Percentiles rank a stretch among this genome's conserved stretches.
Evolutionary conservation across 2,329 filamentous ascomycete genomes (phyloP).

Genomic region (Colletotrichum truncatum): DNA sequence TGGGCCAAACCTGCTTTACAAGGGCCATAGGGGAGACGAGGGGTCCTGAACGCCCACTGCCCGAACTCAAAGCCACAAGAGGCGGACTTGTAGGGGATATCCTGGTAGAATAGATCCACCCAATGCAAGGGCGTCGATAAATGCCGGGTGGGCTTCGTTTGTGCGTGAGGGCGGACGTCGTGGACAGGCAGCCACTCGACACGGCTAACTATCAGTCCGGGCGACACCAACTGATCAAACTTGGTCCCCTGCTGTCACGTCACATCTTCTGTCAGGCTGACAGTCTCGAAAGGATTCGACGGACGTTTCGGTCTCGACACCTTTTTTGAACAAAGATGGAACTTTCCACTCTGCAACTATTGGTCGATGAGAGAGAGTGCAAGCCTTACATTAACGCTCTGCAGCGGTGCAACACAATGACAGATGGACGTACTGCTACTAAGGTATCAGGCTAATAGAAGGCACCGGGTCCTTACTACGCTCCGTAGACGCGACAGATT

Average conservation of each 20-base stretch:
- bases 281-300: background rate
- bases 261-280: background rate
- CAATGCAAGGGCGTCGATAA: background rate
- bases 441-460: too few relatives aligned
- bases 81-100: background rate
- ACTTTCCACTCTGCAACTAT: background rate
- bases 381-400: too few relatives aligned
- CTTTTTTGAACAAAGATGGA: constrained; percentile 4
- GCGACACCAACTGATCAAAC: background rate
- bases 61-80: background rate
- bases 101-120: background rate
- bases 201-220: background rate
- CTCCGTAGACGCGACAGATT: too few relatives aligned
- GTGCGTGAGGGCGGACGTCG: background rate
- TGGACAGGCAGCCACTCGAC: background rate
- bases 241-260: background rate
- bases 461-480: too few relatives aligned
- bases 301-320: constrained; percentile 4
- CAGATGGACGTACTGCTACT: too few relatives aligned
- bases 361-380: background rate
- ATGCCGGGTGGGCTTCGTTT: background rate
- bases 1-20: background rate
- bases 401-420: too few relatives aligned
- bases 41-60: background rate
- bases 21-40: background rate